These are phyloP conservation scores for Auricularia sp. DNA, from an alignment of 768 basidiomycete species.

Conservation along the genomic window DNA sequence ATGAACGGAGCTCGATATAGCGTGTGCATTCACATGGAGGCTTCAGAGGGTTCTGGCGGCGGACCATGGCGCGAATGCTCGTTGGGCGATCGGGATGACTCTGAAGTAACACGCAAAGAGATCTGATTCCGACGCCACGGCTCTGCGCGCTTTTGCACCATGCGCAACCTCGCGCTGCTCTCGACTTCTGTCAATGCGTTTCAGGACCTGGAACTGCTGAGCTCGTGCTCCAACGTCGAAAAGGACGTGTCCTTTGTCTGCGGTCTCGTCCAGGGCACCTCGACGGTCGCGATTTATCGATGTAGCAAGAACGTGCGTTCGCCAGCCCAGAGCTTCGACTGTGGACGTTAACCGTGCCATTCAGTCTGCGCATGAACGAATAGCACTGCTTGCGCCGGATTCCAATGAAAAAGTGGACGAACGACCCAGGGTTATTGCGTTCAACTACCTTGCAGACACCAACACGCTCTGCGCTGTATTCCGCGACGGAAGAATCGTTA, in stretches of 20 bases:
- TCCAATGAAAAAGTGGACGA: background rate
- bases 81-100: background rate
- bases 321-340: background rate
- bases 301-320: background rate
- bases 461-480: slow-evolving; percentile 56
- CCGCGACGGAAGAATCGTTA: slow-evolving; percentile 75
- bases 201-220: background rate
- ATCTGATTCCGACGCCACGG: background rate
- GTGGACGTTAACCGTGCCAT: background rate
- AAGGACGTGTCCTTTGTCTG: background rate
- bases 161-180: slow-evolving; percentile 1
- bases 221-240: background rate
- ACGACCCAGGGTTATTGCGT: slow-evolving; percentile 35
- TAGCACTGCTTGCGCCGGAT: background rate
- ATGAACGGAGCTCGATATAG: background rate
- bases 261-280: background rate
- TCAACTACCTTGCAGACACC: slow-evolving; percentile 66
- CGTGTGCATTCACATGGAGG: background rate
- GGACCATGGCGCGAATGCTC: background rate
- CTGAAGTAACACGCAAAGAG: background rate
- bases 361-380: background rate
- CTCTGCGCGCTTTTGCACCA: background rate
- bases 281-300: background rate
- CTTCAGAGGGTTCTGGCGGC: background rate
- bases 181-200: background rate